phyloP scores from a whole-genome alignment of 2,329 filamentous ascomycete species.

The Colletotrichum sp. region DNA sequence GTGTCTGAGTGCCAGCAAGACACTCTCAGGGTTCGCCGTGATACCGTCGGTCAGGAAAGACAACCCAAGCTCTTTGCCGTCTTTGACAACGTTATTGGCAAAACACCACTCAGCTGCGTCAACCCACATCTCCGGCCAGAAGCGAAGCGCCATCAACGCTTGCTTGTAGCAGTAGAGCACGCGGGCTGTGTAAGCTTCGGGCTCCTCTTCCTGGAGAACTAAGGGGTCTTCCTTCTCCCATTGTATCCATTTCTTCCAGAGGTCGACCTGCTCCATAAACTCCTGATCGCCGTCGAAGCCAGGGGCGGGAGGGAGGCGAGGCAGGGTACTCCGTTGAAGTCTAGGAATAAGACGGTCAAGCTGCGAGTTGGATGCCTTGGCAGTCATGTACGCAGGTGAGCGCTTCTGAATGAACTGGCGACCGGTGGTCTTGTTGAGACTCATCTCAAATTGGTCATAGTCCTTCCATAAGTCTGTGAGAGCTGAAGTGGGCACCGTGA shows the following conservation, averaged over 20 bases:
- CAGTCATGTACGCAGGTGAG: constrained; percentile 94
- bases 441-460: constrained; percentile 95
- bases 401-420: constrained; percentile 94
- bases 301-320: constrained; percentile 79
- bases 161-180: constrained; percentile 93
- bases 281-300: constrained; percentile 89
- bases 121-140: constrained; percentile 96
- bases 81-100: constrained; percentile 70
- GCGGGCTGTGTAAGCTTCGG: constrained; percentile 74
- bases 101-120: constrained; percentile 94
- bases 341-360: constrained; percentile 87
- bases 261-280: constrained; percentile 80
- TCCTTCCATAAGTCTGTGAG: constrained; percentile 93
- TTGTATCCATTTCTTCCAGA: constrained; percentile 93
- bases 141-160: constrained; percentile 88
- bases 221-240: constrained; percentile 96
- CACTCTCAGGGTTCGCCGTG: constrained; percentile 90
- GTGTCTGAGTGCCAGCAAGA: constrained; percentile 85
- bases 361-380: constrained; percentile 86
- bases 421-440: constrained; percentile 89
- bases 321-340: constrained; percentile 77
- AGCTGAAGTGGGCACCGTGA: constrained; percentile 83
- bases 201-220: constrained; percentile 83
- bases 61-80: constrained; percentile 67
- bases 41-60: constrained; percentile 84